phyloP scores from a whole-genome alignment of 2,329 filamentous ascomycete genomes.

The Monilinia polystroma region DNA sequence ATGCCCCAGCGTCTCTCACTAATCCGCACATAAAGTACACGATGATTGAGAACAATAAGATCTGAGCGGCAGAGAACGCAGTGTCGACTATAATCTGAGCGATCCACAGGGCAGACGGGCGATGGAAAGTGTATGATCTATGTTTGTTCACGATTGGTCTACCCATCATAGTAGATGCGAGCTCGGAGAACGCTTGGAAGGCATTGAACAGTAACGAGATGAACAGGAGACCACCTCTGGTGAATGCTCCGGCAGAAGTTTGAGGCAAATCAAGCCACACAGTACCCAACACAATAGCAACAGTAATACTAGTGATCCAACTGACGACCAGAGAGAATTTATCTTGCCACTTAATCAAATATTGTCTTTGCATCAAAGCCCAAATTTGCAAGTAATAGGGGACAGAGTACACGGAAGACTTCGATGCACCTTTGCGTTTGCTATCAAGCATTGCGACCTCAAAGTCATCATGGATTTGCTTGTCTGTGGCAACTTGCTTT shows the following conservation, averaged over 20 bases:
- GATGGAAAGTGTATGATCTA: constrained; percentile 77
- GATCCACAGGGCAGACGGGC: constrained; percentile 79
- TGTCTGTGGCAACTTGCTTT: constrained; percentile 60
- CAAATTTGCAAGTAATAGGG: constrained; percentile 81
- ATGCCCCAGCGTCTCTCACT: constrained; percentile 67
- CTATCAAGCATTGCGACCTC: constrained; percentile 71
- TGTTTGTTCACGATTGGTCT: constrained; percentile 81
- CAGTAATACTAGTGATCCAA: constrained; percentile 68
- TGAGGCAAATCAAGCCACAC: constrained; percentile 71
- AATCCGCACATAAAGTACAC: constrained; percentile 78
- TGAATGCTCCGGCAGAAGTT: constrained; percentile 69
- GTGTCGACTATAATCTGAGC: constrained; percentile 79
- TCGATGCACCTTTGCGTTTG: constrained; percentile 70
- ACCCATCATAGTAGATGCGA: constrained; percentile 72
- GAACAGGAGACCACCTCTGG: constrained; percentile 78
- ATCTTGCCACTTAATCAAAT: constrained; percentile 82
- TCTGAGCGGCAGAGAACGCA: constrained; percentile 68
- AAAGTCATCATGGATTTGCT: constrained; percentile 73
- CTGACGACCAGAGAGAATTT: constrained; percentile 72
- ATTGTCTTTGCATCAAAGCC: constrained; percentile 81
- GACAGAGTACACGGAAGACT: constrained; percentile 76
- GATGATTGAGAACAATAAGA: constrained; percentile 70
- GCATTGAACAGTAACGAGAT: constrained; percentile 79
- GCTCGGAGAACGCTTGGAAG: constrained; percentile 80
- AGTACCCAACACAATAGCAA: constrained; percentile 77